Conservation (phyloP, 352 stramenopile species). For the Pythium rhizo-oryzae region DNA sequence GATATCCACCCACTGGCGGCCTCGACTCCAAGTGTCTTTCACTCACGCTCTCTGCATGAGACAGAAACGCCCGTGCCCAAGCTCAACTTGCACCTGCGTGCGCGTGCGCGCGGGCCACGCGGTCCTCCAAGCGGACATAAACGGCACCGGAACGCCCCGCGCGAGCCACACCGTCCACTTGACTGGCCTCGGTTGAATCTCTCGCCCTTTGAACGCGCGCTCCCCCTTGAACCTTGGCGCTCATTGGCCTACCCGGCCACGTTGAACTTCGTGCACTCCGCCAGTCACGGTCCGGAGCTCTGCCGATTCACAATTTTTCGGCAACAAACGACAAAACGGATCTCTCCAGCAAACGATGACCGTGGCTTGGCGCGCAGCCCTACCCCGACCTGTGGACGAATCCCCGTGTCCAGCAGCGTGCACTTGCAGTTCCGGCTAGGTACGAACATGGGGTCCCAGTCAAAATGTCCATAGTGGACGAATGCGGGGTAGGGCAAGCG, state of each 20-base stretch:
- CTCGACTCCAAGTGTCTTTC: not conserved
- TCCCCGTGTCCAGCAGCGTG: not conserved
- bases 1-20: not conserved
- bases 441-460: conserved; percentile 9
- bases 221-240: conserved; percentile 13
- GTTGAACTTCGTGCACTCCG: conserved; percentile 29
- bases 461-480: conserved; percentile 25
- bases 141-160: conserved; percentile 26
- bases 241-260: conserved; percentile 25
- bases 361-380: conserved; percentile 8
- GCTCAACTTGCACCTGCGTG: conserved; percentile 32
- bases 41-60: conserved; percentile 17
- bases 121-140: conserved; percentile 30
- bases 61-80: conserved; percentile 25
- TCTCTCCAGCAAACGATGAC: conserved; percentile 18
- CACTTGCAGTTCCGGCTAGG: conserved; percentile 32
- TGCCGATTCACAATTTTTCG: conserved; percentile 20
- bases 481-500: conserved; percentile 31
- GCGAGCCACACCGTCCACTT: not conserved
- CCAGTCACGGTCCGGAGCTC: conserved; percentile 22
- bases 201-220: conserved; percentile 1
- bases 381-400: conserved; percentile 37
- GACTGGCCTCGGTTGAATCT: conserved; percentile 24
- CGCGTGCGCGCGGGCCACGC: not conserved
- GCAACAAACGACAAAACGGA: not conserved